Evolutionary conservation across 352 stramenopile genomes (phyloP).

Genomic region (Globisporangium carolinianum): DNA sequence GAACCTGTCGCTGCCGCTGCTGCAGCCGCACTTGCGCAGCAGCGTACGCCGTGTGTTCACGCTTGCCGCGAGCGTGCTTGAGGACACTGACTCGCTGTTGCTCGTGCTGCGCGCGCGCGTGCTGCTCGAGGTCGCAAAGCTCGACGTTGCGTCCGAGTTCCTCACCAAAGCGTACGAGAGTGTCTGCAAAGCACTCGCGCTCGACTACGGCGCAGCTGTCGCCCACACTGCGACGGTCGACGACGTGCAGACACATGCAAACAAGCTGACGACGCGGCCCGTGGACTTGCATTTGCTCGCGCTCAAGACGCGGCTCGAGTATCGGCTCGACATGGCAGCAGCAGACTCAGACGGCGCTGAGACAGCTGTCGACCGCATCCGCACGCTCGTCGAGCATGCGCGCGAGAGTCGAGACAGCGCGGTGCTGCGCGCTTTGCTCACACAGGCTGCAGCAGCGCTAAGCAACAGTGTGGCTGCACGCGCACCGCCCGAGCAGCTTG

Average conservation of each 20-base stretch:
- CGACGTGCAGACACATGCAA: constrained; percentile 20
- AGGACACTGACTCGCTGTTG: constrained; percentile 80
- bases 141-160: constrained; percentile 84
- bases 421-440: background rate
- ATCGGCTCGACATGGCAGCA: constrained; percentile 45
- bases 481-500: constrained; percentile 15
- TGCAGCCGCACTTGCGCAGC: constrained; percentile 62
- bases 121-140: constrained; percentile 77
- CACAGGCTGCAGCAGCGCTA: background rate
- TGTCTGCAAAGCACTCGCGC: constrained; percentile 42
- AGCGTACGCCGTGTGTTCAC: constrained; percentile 70
- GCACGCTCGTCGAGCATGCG: constrained; percentile 63
- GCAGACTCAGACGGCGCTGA: constrained; percentile 16
- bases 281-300: constrained; percentile 68
- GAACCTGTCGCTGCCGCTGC: constrained; percentile 76
- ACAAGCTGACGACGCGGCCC: constrained; percentile 27
- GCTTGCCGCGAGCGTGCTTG: constrained; percentile 47
- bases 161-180: constrained; percentile 70
- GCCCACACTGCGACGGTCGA: constrained; percentile 21
- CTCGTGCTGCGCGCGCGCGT: constrained; percentile 71
- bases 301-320: constrained; percentile 50
- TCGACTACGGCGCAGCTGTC: constrained; percentile 48
- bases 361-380: constrained; percentile 33
- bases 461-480: background rate
- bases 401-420: constrained; percentile 49